Percentiles rank a stretch among this genome's conserved stretches.
Conservation (phyloP, 805 yeast genomes). For the Nakazawaea ishiwadae region DNA sequence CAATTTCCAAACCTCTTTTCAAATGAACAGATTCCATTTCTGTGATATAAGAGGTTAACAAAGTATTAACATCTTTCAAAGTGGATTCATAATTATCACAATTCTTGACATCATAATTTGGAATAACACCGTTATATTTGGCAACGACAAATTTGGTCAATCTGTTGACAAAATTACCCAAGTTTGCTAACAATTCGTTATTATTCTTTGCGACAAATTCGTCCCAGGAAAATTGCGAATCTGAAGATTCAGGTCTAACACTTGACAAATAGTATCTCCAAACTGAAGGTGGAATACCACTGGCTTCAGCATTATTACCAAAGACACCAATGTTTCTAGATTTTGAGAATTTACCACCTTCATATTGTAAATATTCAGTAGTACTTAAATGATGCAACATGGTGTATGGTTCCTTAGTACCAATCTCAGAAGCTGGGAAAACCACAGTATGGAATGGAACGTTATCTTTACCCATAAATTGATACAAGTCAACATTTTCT, state of each 20-base stretch:
- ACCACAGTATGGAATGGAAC: constrained; percentile 99
- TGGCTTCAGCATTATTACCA: constrained; percentile 94
- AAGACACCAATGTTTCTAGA: constrained; percentile 98
- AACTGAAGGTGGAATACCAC: constrained; percentile 86
- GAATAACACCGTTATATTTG: constrained; percentile 88
- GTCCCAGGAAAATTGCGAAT: constrained; percentile 95
- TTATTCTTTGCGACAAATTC: constrained; percentile 94
- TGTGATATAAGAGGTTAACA: constrained; percentile 57
- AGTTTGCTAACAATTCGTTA: constrained; percentile 87
- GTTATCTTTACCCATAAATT: constrained; percentile 99
- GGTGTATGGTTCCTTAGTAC: constrained; percentile 88
- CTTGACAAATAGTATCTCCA: constrained; percentile 96
- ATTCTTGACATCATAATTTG: constrained; percentile 49
- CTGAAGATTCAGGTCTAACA: constrained; percentile 92
- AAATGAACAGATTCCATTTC: constrained; percentile 77
- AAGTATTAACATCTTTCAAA: constrained; percentile 53
- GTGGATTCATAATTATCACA: constrained; percentile 43
- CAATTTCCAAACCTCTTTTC: constrained; percentile 85
- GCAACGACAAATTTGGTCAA: constrained; percentile 84
- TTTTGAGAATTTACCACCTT: constrained; percentile 96
- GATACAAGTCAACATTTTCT: constrained; percentile 83
- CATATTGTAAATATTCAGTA: constrained; percentile 95
- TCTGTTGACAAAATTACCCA: constrained; percentile 96
- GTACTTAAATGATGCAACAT: constrained; percentile 86
- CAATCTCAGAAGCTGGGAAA: constrained; percentile 90